Base-by-base conservation (phyloP, 2,329 filamentous ascomycete genomes). In the Fusarium keratoplasticum region DNA sequence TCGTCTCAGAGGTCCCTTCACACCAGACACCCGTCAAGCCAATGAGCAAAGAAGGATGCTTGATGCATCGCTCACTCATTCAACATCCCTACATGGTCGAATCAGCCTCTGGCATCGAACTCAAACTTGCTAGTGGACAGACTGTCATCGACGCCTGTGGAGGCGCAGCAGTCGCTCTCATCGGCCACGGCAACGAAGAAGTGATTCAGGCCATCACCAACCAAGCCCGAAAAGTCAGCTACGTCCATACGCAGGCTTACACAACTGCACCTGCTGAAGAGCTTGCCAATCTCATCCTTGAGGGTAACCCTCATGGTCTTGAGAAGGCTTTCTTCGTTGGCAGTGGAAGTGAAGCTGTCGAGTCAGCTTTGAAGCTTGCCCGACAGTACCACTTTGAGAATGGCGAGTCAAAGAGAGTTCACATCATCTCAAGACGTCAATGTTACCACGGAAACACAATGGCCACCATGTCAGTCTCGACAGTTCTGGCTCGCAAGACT, bases 91-190 rank as follows among this genome's bases (percentile, higher is more conserved):
- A 66, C 16, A 77, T 75, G 69, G 87, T 87, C 13, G 81, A 86
- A 25, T 84, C 82, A 1, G 88, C 85, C 3, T 65, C 73, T 3
- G 83, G 83, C 0, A 79, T 81, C 11, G 74, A 81, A 11, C 71
- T 84, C 4, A 67, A 71, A 5, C 79, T 82, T 6, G 66, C 77
- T 33, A 76, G 67, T 22, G 91, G 90, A 2, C 86, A 87, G 27
- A 84, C 83, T 18, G 86, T 94, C 44, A 86, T 93, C n/a, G 92
- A 94, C 79, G 90, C 89, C 6, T 91, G 89, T n/a, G 87, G 90
- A 44, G 92, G 92, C 55, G 90, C 92, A 16, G 90, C 90, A 9
- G 92, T 94, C 9, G 86, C 89, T 10, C 90, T 90, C 78, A 80
- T 94, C 11, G 92, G 91, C 11, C 90, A 92, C 76, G 87, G 87